Evolutionary conservation across 495 filamentous ascomycete genomes (phyloP).

Genomic region (Penicillium maclennaniae): DNA sequence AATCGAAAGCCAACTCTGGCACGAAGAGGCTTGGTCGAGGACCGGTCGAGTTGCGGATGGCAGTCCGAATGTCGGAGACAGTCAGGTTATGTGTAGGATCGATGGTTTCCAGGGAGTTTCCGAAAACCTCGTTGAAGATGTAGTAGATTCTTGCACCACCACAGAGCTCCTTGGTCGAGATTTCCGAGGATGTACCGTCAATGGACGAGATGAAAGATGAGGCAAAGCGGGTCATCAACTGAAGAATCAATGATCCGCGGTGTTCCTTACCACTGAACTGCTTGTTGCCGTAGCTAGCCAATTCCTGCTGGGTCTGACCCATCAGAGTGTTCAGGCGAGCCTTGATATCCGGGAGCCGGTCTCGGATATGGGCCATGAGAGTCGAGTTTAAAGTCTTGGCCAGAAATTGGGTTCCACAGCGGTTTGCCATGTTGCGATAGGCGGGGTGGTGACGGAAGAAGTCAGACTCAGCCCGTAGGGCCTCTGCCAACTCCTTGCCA

Average conservation of each 20-base stretch:
- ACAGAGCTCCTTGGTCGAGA: slow-evolving; percentile 97
- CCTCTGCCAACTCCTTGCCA: slow-evolving; percentile 85
- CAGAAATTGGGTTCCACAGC: slow-evolving; percentile 92
- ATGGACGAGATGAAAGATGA: slow-evolving; percentile 98
- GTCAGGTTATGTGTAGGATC: slow-evolving; percentile 94
- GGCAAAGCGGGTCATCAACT: slow-evolving; percentile 97
- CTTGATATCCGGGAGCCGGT: slow-evolving; percentile 95
- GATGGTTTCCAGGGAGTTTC: slow-evolving; percentile 92
- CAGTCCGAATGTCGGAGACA: slow-evolving; percentile 94
- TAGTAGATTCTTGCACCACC: slow-evolving; percentile 98
- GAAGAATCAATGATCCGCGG: slow-evolving; percentile 87
- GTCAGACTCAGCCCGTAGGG: slow-evolving; percentile 82
- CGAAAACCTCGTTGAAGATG: slow-evolving; percentile 99
- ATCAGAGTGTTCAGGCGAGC: slow-evolving; percentile 95
- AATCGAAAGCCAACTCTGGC: slow-evolving; percentile 93
- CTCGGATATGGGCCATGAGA: slow-evolving; percentile 93
- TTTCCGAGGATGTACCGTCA: slow-evolving; percentile 96
- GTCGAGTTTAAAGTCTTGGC: slow-evolving; percentile 94
- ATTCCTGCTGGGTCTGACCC: slow-evolving; percentile 98
- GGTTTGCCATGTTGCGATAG: slow-evolving; percentile 90
- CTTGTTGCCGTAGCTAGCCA: slow-evolving; percentile 97
- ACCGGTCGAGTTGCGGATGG: slow-evolving; percentile 96
- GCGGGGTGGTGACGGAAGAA: slow-evolving; percentile 97
- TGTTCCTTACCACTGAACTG: slow-evolving; percentile 98
- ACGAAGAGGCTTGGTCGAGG: slow-evolving; percentile 95